These are phyloP conservation scores for Cystofilobasidium bisporidii DNA, from an alignment of 768 basidiomycete genomes.

Conservation along the genomic window DNA sequence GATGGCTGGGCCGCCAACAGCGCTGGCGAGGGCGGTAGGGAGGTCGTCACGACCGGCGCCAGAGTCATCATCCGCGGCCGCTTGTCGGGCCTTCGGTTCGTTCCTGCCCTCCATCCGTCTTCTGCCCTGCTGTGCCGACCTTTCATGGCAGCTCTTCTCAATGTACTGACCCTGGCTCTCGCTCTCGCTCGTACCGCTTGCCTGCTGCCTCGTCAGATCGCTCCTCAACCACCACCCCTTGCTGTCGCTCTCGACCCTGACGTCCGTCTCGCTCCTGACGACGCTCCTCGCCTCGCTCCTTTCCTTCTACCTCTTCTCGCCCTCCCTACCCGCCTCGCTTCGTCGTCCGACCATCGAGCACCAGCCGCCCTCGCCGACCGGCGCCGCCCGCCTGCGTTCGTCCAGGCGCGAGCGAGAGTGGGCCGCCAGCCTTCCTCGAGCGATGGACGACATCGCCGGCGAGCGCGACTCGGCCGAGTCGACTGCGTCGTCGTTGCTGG, in stretches of 20 bases:
- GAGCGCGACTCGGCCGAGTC: neutral
- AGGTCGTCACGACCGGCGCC: neutral
- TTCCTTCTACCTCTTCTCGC: neutral
- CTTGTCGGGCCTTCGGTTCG: neutral
- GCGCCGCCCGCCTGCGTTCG: neutral
- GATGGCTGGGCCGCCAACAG: neutral
- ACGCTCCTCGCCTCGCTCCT: slow-evolving; percentile 3
- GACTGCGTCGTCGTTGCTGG: neutral
- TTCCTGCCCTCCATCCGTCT: neutral
- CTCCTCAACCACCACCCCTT: neutral
- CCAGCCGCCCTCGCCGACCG: neutral
- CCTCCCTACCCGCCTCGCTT: neutral
- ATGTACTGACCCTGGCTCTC: no score
- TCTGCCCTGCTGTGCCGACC: neutral
- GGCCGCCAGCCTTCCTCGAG: neutral
- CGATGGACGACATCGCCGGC: neutral
- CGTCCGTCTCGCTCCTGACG: neutral
- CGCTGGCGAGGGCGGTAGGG: neutral
- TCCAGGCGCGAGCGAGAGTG: neutral
- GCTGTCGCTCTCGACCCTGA: neutral
- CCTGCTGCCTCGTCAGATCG: neutral
- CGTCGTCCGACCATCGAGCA: neutral
- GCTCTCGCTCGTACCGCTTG: neutral
- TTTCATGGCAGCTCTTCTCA: no score
- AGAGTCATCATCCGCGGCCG: neutral